A percentile compares a stretch with the other conserved stretches of the same genome.
Evolutionary conservation across 208 protist species (phyloP).

Genomic region (Trichomonas gallinae): DNA sequence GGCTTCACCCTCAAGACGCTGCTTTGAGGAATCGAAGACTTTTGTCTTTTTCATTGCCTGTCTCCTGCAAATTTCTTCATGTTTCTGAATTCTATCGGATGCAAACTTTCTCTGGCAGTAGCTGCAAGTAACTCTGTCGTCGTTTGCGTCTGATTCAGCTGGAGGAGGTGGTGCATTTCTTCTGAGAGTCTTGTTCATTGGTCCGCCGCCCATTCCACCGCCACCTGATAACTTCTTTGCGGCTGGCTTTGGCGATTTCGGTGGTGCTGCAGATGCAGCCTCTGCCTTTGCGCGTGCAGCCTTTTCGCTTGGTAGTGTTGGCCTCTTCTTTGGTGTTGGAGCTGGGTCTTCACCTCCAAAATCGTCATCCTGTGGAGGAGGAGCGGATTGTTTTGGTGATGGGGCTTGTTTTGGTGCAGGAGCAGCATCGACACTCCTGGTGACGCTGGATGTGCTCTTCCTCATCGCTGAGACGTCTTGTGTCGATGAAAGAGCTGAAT

Average conservation of each 20-base stretch:
- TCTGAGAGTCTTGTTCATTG: background rate
- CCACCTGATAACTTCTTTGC: background rate
- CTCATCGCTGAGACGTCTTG: background rate
- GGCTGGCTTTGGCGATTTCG: background rate
- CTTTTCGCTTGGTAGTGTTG: background rate
- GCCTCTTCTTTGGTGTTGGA: background rate
- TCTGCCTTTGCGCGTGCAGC: background rate
- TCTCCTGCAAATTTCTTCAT: background rate
- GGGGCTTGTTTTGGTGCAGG: background rate
- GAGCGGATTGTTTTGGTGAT: background rate
- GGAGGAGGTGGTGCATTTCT: background rate
- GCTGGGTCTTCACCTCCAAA: background rate
- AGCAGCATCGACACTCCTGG: background rate
- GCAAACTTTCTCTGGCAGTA: background rate
- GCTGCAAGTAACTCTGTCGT: background rate
- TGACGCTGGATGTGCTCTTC: background rate
- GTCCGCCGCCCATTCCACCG: too few species aligned
- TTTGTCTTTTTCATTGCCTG: background rate
- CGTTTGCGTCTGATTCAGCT: background rate
- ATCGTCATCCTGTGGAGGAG: background rate
- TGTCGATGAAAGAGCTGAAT: background rate
- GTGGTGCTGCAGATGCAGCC: background rate
- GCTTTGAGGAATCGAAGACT: background rate
- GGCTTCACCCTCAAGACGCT: background rate
- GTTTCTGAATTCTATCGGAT: background rate